phyloP scores from a whole-genome alignment of 345 rosid species.

The Populus nigra region DNA sequence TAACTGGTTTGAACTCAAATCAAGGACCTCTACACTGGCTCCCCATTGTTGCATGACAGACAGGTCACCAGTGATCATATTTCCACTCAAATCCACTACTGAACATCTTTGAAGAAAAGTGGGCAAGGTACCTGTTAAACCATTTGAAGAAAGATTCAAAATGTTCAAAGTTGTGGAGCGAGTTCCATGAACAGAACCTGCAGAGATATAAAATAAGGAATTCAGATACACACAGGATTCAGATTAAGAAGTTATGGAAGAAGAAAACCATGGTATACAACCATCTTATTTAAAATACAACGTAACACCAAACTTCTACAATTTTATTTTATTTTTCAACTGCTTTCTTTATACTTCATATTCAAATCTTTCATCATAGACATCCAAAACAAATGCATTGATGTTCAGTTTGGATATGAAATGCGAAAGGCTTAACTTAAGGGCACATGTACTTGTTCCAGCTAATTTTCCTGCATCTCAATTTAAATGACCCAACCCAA shows the following conservation, averaged over 20 bases:
- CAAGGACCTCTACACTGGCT: constrained; percentile 60
- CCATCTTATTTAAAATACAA: not conserved
- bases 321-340: not conserved
- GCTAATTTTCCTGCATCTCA: not conserved
- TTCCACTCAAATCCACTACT: constrained; percentile 68
- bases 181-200: constrained; percentile 64
- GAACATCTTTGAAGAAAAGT: constrained; percentile 38
- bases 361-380: not conserved
- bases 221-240: constrained; percentile 4
- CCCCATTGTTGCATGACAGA: constrained; percentile 64
- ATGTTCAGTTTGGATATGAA: not conserved
- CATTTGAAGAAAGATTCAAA: constrained; percentile 78
- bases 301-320: not conserved
- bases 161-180: constrained; percentile 58
- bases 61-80: constrained; percentile 58
- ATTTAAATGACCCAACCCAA: not conserved
- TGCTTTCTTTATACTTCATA: not conserved
- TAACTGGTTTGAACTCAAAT: constrained; percentile 79
- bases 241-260: not conserved
- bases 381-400: not conserved
- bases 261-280: not conserved
- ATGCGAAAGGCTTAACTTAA: not conserved
- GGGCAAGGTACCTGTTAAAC: constrained; percentile 69
- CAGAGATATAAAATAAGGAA: not conserved
- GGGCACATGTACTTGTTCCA: not conserved